Evolutionary conservation across 1,139 yeast genomes (phyloP), one percentile per base, ranked within the genome.

Genomic region (Kurtzmaniella quercitrusa): DNA sequence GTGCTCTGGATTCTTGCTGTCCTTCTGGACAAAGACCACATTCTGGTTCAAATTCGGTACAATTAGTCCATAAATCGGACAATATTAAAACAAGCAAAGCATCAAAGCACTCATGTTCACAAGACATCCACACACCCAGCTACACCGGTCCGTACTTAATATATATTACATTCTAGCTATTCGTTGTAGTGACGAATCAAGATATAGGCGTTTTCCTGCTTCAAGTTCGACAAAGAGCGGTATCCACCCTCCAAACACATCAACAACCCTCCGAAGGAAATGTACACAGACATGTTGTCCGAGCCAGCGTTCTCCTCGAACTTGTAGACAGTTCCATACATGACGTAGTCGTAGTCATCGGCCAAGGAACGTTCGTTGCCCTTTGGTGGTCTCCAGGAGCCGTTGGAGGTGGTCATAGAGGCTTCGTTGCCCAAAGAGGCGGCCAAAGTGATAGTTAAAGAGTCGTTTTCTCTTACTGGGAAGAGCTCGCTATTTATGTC

Each of bases 291-390:
- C 69, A 88, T 85, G 56, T 73, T 71, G 57, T 81, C 85, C 58
- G 81, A 85, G 49, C 81, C 85, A 38, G 78, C 70, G 51, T 85
- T 82, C 67, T 93, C 98, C 63, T 93, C 97, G 60, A 94, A 93
- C 65, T 93, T 90, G 74, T 94, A 94, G 41, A 94, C 95, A 14
- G 97, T 91, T 47, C 99, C 99, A 64, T 91, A 85, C 98, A 93
- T 93, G 55, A 93, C 98, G 58, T 94, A 94, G 62, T 94, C 98
- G 68, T 90, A 93, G 60, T 93, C 98, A 61, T 93, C 98, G 48
- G 97, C 96, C 59, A 93, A 75, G 1, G 94, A 80, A 56, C 85
- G 77, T 54, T 90, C 96, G 47, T 83, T 87, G 12, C 85, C 77
- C 63, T 79, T 86, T 38, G 96, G 95, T 2, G 93, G 91, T 70